Conservation (phyloP, 192 early-diverging fungal genomes). For the Coemansia sp. region DNA sequence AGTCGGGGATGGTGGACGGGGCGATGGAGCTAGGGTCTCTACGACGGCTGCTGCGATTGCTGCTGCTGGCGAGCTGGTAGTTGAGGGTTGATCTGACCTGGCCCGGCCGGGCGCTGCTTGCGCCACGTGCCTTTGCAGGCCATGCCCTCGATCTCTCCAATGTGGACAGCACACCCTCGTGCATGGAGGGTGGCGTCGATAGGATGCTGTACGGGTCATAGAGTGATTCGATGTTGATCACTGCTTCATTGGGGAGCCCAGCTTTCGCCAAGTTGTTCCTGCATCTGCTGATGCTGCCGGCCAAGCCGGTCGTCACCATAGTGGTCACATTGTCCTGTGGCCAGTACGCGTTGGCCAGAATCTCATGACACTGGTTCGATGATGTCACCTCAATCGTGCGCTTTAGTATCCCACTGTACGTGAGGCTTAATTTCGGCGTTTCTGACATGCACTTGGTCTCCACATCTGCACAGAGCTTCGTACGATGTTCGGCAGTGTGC, state of each 20-base stretch:
- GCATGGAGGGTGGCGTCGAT: neutral
- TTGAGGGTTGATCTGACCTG: too few species aligned
- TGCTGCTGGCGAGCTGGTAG: too few species aligned
- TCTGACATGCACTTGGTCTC: neutral
- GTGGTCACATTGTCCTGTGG: conserved; percentile 6
- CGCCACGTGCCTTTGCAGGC: too few species aligned
- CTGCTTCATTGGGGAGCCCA: neutral
- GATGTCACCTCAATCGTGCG: neutral
- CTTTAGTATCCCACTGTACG: neutral
- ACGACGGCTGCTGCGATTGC: too few species aligned
- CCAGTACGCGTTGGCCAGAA: neutral
- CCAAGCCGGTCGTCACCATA: neutral
- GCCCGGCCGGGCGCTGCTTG: too few species aligned
- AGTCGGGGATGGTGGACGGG: neutral
- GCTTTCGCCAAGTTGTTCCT: neutral
- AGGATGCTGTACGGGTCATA: neutral
- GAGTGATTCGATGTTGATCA: conserved; percentile 9
- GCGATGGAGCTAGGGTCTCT: neutral
- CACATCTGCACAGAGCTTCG: neutral
- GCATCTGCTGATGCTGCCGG: neutral
- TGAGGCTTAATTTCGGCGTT: neutral
- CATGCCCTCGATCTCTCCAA: too few species aligned
- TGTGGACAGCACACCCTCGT: too few species aligned
- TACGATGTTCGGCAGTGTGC: neutral
- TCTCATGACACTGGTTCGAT: neutral